Base-by-base conservation (phyloP, 495 filamentous ascomycete genomes). In the Acidomyces sp. region DNA sequence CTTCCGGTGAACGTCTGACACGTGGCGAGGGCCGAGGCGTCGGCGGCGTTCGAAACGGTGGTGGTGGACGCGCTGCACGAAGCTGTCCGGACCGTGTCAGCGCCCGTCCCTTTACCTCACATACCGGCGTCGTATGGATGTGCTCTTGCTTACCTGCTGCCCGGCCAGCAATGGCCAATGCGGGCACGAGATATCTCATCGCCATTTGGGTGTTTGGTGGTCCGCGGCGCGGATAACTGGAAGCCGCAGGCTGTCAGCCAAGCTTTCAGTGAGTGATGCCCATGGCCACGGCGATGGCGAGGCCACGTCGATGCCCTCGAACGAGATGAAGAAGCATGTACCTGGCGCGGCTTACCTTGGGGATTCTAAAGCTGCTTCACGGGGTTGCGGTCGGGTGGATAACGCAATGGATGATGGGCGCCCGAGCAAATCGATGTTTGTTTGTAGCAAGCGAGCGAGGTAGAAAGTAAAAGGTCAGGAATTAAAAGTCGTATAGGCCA, bases 1-100 rank as follows among this genome's bases (percentile, higher is more conserved):
- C 70, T 70, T 48, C 87, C 87, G 38, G 72, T 60, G 51, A 86
- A 66, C 15, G 68, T 80, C 23, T 62, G 56, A 68, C 90, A 99
- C 39, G 62, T 55, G 40, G 65, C 56, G 43, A 92, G 57, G 43
- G 61, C 63, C 28, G 75, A 72, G 36, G 82, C 82, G 66, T 97
- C 87, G 54, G 70, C 72, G 50, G 72, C 62, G 65, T 65, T 75
- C 52, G 69, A 60, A 62, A 93, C 72, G 34, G 70, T 82, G 53
- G 45, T 45, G 37, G 62, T 65, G 58, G 51, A 64, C 60, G 52
- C 57, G 40, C 47, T 54, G 53, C 64, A 61, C 39, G 58, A 70
- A 53, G 58, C 62, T 34, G 33, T 34, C 6, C 21, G 12, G 20
- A 9, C 28, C n/a, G 32, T 17, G 19, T 29, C 27, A 34, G 32